Evolutionary conservation across 805 yeast genomes (phyloP).

Genomic region (Scheffersomyces stipitis): DNA sequence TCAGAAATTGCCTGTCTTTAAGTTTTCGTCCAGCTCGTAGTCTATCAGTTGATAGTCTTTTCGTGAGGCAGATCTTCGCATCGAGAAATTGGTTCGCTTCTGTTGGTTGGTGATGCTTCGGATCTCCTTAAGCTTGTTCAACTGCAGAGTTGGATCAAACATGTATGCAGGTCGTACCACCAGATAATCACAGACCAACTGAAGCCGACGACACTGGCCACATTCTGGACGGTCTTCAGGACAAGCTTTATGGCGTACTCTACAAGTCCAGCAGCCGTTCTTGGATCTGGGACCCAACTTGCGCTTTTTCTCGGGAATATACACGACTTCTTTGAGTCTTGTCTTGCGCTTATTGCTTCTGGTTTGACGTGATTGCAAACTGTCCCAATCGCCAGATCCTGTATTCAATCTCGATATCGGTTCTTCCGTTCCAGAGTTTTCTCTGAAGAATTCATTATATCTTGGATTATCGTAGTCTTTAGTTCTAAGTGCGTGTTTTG

Average conservation of each 20-base stretch:
- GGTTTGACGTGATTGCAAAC: too few species aligned
- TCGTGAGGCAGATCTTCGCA: too few species aligned
- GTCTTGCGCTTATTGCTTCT: not conserved
- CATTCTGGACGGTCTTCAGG: slow-evolving; percentile 66
- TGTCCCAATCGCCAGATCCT: too few species aligned
- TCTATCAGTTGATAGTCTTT: too few species aligned
- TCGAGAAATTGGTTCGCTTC: slow-evolving; percentile 14
- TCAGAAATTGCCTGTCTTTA: too few species aligned
- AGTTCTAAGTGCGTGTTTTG: too few species aligned
- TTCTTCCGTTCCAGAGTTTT: too few species aligned
- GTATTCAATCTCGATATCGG: too few species aligned
- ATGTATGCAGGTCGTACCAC: slow-evolving; percentile 54
- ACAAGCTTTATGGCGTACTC: slow-evolving; percentile 71
- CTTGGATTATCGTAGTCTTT: too few species aligned
- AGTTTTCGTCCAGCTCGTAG: too few species aligned
- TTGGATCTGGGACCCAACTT: slow-evolving; percentile 40
- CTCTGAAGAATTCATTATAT: too few species aligned
- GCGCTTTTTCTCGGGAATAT: slow-evolving; percentile 11
- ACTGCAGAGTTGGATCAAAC: slow-evolving; percentile 40
- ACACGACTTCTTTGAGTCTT: not conserved
- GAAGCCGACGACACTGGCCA: slow-evolving; percentile 54
- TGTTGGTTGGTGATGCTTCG: slow-evolving; percentile 41
- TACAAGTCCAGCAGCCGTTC: slow-evolving; percentile 78
- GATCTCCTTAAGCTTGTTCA: slow-evolving; percentile 50
- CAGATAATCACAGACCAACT: slow-evolving; percentile 57